Evolutionary conservation across 306 rosid species (phyloP).

Genomic region (Prunus davidiana): DNA sequence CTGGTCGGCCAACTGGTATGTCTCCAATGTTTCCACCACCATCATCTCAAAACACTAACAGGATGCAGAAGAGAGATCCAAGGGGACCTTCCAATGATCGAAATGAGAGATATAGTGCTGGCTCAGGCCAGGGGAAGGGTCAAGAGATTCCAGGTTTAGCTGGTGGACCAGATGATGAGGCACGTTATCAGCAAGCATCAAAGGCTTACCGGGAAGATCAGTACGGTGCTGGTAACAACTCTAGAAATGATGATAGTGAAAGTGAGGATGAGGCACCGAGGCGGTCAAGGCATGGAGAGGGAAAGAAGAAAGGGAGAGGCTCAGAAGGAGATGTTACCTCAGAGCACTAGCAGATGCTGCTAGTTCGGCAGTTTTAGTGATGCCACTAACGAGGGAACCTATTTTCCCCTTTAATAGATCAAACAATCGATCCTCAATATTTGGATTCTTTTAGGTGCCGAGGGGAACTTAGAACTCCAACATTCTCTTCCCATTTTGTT

Average conservation of each 20-base stretch:
- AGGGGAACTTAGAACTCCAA: slow-evolving; percentile 1
- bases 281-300: slow-evolving; percentile 95
- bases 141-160: slow-evolving; percentile 60
- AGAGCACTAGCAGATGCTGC: slow-evolving; percentile 41
- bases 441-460: slow-evolving; percentile 18
- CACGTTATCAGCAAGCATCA: slow-evolving; percentile 60
- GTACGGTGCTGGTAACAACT: slow-evolving; percentile 40
- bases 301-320: slow-evolving; percentile 81
- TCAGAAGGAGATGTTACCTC: slow-evolving; percentile 53
- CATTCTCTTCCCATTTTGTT: neutral
- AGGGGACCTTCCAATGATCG: slow-evolving; percentile 56
- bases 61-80: slow-evolving; percentile 64
- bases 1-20: slow-evolving; percentile 71
- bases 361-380: slow-evolving; percentile 16
- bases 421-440: neutral
- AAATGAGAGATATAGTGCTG: slow-evolving; percentile 62
- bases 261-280: slow-evolving; percentile 99
- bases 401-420: slow-evolving; percentile 9
- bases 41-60: slow-evolving; percentile 53
- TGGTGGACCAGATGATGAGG: slow-evolving; percentile 68
- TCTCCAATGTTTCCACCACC: slow-evolving; percentile 79
- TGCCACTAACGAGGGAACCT: slow-evolving; percentile 34
- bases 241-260: slow-evolving; percentile 76
- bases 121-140: slow-evolving; percentile 68
- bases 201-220: slow-evolving; percentile 60